phyloP scores from a whole-genome alignment of 208 protist species.

The Crithidia fasciculata region DNA sequence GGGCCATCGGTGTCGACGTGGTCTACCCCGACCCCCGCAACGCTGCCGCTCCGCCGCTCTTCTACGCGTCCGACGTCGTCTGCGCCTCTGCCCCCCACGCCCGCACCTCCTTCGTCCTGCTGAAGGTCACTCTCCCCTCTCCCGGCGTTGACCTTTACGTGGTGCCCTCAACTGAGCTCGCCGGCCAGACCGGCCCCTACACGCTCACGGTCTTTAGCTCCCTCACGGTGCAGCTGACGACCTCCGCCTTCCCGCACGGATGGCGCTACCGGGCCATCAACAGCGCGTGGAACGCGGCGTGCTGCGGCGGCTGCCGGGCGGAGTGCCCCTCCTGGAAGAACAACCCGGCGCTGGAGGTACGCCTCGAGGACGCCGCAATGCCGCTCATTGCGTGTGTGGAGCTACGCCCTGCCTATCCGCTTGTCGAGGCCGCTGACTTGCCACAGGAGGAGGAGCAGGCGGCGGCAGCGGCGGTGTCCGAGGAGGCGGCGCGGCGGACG shows the following conservation, averaged over 20 bases:
- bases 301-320: slow-evolving; percentile 74
- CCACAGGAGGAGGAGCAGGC: neutral
- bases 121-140: slow-evolving; percentile 45
- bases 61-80: slow-evolving; percentile 48
- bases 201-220: slow-evolving; percentile 75
- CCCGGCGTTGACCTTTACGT: slow-evolving; percentile 64
- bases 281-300: slow-evolving; percentile 69
- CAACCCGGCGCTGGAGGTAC: slow-evolving; percentile 68
- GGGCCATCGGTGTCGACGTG: slow-evolving; percentile 74
- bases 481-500: slow-evolving; percentile 19
- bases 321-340: slow-evolving; percentile 80
- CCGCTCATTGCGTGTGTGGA: slow-evolving; percentile 61
- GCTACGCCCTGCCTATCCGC: slow-evolving; percentile 12
- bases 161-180: slow-evolving; percentile 61
- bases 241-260: slow-evolving; percentile 63
- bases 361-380: slow-evolving; percentile 22
- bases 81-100: slow-evolving; percentile 42
- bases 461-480: slow-evolving; percentile 9
- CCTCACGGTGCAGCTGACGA: slow-evolving; percentile 43
- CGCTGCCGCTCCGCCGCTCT: slow-evolving; percentile 44
- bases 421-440: too few relatives aligned
- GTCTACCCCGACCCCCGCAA: slow-evolving; percentile 45
- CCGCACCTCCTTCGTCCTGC: slow-evolving; percentile 41
- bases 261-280: slow-evolving; percentile 71
- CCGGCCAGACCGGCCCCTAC: slow-evolving; percentile 61